These are phyloP conservation scores for Dactylellina sp. DNA, from an alignment of 2,329 filamentous ascomycete species.

Conservation along the genomic window DNA sequence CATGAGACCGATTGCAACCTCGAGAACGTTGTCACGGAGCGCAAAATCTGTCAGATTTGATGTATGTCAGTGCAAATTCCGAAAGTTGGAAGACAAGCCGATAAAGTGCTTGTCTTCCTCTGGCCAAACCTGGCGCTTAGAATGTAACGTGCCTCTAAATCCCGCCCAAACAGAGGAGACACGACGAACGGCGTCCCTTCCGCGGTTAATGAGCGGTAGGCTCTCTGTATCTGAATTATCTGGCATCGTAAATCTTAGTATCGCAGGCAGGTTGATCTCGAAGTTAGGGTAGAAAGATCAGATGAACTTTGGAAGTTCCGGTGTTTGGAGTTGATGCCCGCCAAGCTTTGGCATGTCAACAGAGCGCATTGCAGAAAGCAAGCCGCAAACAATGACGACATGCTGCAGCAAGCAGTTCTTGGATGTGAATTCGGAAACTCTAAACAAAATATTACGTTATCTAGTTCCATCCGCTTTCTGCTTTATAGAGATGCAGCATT, in stretches of 20 bases:
- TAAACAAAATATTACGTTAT: neutral
- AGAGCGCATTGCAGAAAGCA: neutral
- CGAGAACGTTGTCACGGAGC: constrained; percentile 78
- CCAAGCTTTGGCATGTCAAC: constrained; percentile 5
- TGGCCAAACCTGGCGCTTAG: neutral
- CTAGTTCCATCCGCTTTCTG: too few relatives aligned
- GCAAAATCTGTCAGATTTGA: constrained; percentile 78
- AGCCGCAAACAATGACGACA: constrained; percentile 8
- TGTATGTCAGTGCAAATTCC: neutral
- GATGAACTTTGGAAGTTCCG: constrained; percentile 19
- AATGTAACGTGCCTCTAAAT: constrained; percentile 29
- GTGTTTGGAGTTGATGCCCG: neutral
- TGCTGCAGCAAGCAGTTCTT: constrained; percentile 2
- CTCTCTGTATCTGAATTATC: constrained; percentile 31
- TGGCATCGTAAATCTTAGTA: constrained; percentile 14
- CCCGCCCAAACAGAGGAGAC: constrained; percentile 42
- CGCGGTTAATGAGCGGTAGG: constrained; percentile 37
- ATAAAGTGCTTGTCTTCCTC: too few relatives aligned
- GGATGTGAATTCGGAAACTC: neutral
- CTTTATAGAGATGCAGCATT: too few relatives aligned
- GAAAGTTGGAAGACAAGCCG: neutral
- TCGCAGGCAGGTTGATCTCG: constrained; percentile 6
- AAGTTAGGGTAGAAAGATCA: constrained; percentile 32
- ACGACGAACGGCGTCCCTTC: constrained; percentile 36
- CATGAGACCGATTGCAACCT: constrained; percentile 82